phyloP scores from a whole-genome alignment of 1,284 basidiomycete species.

The Schizophyllum amplum region DNA sequence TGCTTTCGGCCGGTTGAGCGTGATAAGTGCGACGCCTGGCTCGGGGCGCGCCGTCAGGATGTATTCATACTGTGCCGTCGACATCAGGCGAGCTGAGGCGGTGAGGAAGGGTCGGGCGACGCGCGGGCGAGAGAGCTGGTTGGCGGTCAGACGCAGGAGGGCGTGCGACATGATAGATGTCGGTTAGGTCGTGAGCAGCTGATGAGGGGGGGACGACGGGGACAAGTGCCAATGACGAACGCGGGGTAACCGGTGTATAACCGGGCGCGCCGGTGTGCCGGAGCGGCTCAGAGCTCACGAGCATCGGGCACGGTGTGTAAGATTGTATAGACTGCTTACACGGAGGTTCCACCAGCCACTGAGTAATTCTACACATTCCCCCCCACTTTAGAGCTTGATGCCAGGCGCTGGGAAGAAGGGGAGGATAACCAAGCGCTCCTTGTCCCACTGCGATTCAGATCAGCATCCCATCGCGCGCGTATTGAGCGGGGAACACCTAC shows the following conservation, averaged over 20 bases:
- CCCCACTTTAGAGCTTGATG: slow-evolving; percentile 6
- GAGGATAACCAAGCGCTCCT: slow-evolving; percentile 32
- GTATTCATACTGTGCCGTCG: slow-evolving; percentile 47
- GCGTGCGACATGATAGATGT: neutral
- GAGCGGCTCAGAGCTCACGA: no score
- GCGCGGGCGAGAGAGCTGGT: slow-evolving; percentile 11
- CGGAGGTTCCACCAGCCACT: no score
- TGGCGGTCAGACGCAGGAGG: slow-evolving; percentile 13
- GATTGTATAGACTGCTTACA: no score
- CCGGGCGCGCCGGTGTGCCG: no score
- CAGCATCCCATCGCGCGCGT: neutral
- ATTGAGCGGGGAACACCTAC: slow-evolving; percentile 18
- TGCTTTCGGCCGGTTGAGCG: slow-evolving; percentile 93
- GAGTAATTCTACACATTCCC: no score
- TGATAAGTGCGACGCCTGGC: slow-evolving; percentile 79
- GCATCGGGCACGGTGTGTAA: no score
- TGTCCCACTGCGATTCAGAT: slow-evolving; percentile 25
- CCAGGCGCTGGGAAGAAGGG: slow-evolving; percentile 32
- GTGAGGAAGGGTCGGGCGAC: neutral
- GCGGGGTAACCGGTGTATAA: no score
- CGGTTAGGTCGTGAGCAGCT: no score
- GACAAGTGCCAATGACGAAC: no score
- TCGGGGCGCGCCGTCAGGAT: slow-evolving; percentile 72
- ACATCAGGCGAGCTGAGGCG: slow-evolving; percentile 28
- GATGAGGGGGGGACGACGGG: no score